Percentiles rank a stretch among this genome's conserved stretches.
These are phyloP conservation scores for Boletus patriciae DNA, from an alignment of 768 basidiomycete species.

Conservation along the genomic window DNA sequence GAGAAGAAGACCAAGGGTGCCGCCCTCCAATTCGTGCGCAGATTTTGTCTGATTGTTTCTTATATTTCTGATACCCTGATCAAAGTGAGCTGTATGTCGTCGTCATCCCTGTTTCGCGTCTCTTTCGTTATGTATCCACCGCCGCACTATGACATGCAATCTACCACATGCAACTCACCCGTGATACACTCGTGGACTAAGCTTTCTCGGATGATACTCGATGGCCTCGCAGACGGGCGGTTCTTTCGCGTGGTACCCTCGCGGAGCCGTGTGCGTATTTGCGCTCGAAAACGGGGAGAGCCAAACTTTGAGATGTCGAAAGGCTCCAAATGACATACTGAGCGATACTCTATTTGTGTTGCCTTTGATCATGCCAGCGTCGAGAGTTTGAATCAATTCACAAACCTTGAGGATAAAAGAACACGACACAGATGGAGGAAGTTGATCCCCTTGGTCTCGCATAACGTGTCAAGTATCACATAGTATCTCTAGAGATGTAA, in stretches of 20 bases:
- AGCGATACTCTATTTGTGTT: constrained; percentile 69
- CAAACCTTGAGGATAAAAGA: constrained; percentile 51
- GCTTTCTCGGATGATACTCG: background rate
- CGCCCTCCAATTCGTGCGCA: constrained; percentile 88
- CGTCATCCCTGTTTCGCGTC: constrained; percentile 15
- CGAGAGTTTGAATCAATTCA: constrained; percentile 20
- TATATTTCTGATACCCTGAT: constrained; percentile 2
- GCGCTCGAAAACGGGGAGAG: too few species aligned
- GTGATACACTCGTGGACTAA: background rate
- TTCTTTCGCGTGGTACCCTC: background rate
- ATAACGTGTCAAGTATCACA: constrained; percentile 11
- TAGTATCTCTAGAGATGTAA: constrained; percentile 49
- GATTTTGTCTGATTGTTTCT: background rate
- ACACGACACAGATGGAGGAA: constrained; percentile 11
- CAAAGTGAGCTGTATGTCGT: constrained; percentile 23
- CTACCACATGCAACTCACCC: constrained; percentile 19
- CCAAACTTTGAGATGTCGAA: constrained; percentile 17
- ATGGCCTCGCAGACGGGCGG: background rate
- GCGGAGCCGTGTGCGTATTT: background rate
- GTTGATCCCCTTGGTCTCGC: constrained; percentile 22
- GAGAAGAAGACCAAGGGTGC: constrained; percentile 99
- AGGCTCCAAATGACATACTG: constrained; percentile 40
- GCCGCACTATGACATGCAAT: constrained; percentile 30
- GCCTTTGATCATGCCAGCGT: constrained; percentile 78
- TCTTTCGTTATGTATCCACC: constrained; percentile 27